phyloP scores from a whole-genome alignment of 139 green algal genomes.

The Trebouxia sp. region DNA sequence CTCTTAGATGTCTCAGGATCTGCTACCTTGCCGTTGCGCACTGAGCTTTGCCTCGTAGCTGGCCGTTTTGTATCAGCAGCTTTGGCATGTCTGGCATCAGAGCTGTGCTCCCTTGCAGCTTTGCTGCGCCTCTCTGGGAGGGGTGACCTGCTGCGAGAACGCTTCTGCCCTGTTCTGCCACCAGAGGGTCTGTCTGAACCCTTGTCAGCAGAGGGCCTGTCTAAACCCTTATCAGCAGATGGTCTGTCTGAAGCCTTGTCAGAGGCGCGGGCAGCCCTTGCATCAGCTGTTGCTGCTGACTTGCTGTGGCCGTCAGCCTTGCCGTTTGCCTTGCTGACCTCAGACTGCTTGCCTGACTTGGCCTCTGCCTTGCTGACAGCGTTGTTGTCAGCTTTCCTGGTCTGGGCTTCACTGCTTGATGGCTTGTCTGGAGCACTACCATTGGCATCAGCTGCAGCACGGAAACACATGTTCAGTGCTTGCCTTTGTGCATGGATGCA shows the following conservation, averaged over 20 bases:
- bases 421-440: not conserved
- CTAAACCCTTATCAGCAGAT: not conserved
- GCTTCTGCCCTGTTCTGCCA: constrained; percentile 9
- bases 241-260: not conserved
- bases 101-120: not conserved
- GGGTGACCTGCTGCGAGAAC: not conserved
- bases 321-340: not conserved
- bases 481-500: no score
- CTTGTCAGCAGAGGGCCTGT: not conserved
- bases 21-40: not conserved
- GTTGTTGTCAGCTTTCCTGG: no score
- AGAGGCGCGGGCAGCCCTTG: not conserved
- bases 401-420: not conserved
- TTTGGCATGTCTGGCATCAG: no score
- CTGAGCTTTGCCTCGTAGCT: not conserved
- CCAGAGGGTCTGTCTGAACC: not conserved
- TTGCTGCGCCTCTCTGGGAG: not conserved
- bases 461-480: no score
- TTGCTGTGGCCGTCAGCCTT: not conserved
- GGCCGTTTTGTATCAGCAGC: no score
- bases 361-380: not conserved
- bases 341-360: not conserved
- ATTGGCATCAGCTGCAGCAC: no score
- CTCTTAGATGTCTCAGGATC: not conserved
- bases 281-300: not conserved